A percentile compares a stretch with the other conserved stretches of the same genome.
These are phyloP conservation scores for Brassica cretica DNA, from an alignment of 345 rosid species.

Conservation along the genomic window DNA sequence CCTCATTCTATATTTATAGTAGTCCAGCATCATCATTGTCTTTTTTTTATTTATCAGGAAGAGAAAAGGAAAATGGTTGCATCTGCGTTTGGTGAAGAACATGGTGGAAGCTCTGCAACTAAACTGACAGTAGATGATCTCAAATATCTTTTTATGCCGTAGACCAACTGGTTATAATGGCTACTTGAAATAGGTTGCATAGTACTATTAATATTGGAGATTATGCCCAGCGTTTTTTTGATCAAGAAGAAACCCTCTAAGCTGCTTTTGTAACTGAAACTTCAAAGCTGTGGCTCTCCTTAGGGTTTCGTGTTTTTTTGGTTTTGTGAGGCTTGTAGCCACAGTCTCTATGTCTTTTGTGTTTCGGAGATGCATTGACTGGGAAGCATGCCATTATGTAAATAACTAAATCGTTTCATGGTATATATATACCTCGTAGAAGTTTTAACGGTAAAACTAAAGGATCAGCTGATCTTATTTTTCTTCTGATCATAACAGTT, in stretches of 20 bases:
- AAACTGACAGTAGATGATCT: conserved; percentile 78
- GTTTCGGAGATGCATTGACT: conserved; percentile 17
- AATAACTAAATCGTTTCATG: conserved; percentile 25
- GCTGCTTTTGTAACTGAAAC: conserved; percentile 20
- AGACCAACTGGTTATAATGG: neutral
- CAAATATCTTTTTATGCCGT: conserved; percentile 53
- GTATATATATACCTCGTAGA: conserved; percentile 27
- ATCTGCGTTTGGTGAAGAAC: conserved; percentile 87
- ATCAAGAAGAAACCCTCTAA: conserved; percentile 17
- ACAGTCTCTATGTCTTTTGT: conserved; percentile 19
- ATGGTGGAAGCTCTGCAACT: conserved; percentile 57
- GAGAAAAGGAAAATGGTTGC: conserved; percentile 85
- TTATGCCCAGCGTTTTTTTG: conserved; percentile 9
- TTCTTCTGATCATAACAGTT: neutral
- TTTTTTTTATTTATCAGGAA: conserved; percentile 48
- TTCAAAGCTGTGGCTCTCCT: conserved; percentile 22
- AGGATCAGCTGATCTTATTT: neutral
- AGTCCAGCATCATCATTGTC: neutral
- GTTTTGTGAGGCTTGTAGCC: conserved; percentile 25
- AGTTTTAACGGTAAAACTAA: conserved; percentile 18
- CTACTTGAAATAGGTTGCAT: neutral
- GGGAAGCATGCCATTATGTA: conserved; percentile 21
- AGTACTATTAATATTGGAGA: neutral
- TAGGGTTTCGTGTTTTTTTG: conserved; percentile 22
- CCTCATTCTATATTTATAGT: neutral